Conservation (phyloP, 768 basidiomycete genomes). For the Cystobasidium onofrii region DNA sequence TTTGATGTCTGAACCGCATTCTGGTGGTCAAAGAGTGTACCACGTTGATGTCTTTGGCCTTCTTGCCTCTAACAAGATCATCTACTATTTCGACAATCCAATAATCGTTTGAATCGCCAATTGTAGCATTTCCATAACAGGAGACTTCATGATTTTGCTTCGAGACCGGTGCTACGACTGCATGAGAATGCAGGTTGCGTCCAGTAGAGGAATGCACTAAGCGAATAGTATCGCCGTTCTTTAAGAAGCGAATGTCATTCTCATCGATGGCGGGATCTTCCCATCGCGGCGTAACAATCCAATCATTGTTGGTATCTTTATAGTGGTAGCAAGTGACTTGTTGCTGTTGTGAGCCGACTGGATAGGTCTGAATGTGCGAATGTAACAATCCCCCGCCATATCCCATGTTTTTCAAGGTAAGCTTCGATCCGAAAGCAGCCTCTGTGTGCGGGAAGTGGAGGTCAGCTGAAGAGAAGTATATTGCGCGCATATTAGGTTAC, state of each 20-base stretch:
- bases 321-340: conserved; percentile 99
- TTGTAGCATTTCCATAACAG: conserved; percentile 79
- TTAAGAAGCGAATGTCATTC: conserved; percentile 60
- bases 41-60: conserved; percentile 50
- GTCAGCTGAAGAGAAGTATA: neutral
- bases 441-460: conserved; percentile 50
- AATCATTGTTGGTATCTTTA: conserved; percentile 96
- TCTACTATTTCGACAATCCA: conserved; percentile 93
- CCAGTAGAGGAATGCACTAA: conserved; percentile 73
- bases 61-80: conserved; percentile 59
- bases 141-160: conserved; percentile 87
- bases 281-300: conserved; percentile 74
- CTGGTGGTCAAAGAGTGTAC: conserved; percentile 89
- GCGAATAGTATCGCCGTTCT: conserved; percentile 68
- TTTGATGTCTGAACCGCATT: conserved; percentile 69
- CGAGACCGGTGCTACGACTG: conserved; percentile 73
- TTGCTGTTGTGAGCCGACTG: conserved; percentile 82
- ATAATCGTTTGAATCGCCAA: conserved; percentile 81
- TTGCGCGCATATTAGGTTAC: conserved; percentile 33
- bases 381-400: conserved; percentile 95
- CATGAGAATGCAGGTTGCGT: conserved; percentile 87
- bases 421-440: conserved; percentile 75
- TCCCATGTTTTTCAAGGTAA: conserved; percentile 94
- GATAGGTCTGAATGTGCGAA: conserved; percentile 92
- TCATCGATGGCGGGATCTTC: conserved; percentile 61